Evolutionary conservation across 345 rosid genomes (phyloP), one percentile per base, ranked within the genome.

Genomic region (Lumnitzera littorea): DNA sequence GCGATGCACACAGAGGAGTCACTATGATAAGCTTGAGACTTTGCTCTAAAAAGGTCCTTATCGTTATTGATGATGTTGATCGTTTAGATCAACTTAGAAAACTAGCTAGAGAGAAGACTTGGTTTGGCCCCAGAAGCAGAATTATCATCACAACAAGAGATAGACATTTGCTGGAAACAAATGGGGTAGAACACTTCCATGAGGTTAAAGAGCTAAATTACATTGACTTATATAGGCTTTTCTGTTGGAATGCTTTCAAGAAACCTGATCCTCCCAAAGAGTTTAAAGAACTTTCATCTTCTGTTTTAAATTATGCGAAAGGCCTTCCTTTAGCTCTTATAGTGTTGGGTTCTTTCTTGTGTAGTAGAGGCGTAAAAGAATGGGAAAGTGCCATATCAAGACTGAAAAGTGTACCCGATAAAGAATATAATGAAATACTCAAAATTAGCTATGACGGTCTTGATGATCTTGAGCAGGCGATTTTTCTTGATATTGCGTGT

Each of bases 111-210:
- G 53, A 48, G 13, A 49, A 36, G 24, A 56, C 52, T 25, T 67
- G 72, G 71, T 74, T 74, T 54, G 74, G 71, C 31, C 12, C 41
- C 0, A 68, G 78, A 41, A 74, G 74, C 43, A 66, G 67, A 62
- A 61, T 73, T 16, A 27, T 73, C 13, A n/a, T 73, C 25, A 73
- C 78, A n/a, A 68, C 78, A 5, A 62, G 74, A 63, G 68, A 74
- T 50, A 60, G 55, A 41, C 63, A 62, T 65, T 41, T 69, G 48
- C 68, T 69, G 0, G 61, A 48, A n/a, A 62, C 55, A n/a, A 61
- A 65, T 47, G 66, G 66, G 46, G 61, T n/a, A n/a, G n/a, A 63
- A 15, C 25, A 50, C 17, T 51, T 50, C 15, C 48, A 72, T 46
- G 61, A 67, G 57, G 56, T 55, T 25, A 46, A 63, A 60, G 47